Conservation (phyloP, 75 land plant genomes). For the Larix kaempferi region DNA sequence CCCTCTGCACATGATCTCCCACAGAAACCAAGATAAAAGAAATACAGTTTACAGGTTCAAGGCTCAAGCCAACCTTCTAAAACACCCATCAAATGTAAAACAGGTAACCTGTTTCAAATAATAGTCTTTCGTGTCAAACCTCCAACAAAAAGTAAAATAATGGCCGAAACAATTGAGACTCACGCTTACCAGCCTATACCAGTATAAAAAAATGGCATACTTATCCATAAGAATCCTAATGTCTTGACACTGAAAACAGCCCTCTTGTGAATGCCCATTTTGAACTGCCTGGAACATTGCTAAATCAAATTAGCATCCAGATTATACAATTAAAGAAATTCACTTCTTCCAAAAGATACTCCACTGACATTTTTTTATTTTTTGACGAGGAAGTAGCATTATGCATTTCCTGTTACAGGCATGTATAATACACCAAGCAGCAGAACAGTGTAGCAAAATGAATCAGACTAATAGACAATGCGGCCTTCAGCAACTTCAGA, state of each 20-base stretch:
- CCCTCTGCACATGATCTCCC: too few relatives aligned
- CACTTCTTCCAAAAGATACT: not conserved
- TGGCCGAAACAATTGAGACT: not conserved
- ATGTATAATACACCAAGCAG: not conserved
- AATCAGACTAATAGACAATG: not conserved
- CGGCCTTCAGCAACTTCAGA: not conserved
- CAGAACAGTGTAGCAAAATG: not conserved
- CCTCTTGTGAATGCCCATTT: not conserved
- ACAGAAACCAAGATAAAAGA: too few relatives aligned
- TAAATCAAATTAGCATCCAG: not conserved
- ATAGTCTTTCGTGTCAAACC: not conserved
- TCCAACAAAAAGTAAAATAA: not conserved
- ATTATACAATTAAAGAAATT: not conserved
- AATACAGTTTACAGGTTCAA: too few relatives aligned
- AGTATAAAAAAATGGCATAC: not conserved
- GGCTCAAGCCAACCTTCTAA: too few relatives aligned
- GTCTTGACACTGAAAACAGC: not conserved
- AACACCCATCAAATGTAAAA: not conserved
- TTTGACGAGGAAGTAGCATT: not conserved
- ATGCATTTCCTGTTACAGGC: slow-evolving; percentile 2
- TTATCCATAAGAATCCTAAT: not conserved
- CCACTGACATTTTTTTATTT: too few relatives aligned
- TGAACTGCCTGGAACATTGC: not conserved
- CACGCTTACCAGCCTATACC: not conserved
- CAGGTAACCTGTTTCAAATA: not conserved